Evolutionary conservation across 345 rosid genomes (phyloP).

Genomic region (Arabidopsis arenosa): DNA sequence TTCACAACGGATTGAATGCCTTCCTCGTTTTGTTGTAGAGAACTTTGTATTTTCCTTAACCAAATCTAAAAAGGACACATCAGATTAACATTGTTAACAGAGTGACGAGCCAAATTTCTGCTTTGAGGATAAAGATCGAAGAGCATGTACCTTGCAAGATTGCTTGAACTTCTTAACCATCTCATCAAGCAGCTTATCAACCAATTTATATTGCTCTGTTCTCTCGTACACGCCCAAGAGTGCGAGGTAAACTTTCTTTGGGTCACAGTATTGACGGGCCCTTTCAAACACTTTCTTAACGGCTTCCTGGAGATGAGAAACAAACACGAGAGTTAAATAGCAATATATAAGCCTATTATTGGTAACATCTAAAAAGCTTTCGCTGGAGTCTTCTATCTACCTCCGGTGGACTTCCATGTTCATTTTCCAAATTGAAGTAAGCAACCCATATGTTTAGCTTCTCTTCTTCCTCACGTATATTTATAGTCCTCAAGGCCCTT

Average conservation of each 20-base stretch:
- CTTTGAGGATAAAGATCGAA: slow-evolving; percentile 1
- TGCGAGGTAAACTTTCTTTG: slow-evolving; percentile 77
- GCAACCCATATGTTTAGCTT: slow-evolving; percentile 97
- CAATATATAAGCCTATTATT: slow-evolving; percentile 3
- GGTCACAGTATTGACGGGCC: slow-evolving; percentile 88
- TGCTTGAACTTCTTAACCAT: slow-evolving; percentile 88
- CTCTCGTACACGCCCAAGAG: slow-evolving; percentile 86
- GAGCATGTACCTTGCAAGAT: slow-evolving; percentile 79
- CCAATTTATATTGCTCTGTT: slow-evolving; percentile 78
- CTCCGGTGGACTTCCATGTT: slow-evolving; percentile 95
- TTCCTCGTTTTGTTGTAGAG: slow-evolving; percentile 61
- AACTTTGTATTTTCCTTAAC: slow-evolving; percentile 69
- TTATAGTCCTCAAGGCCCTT: slow-evolving; percentile 92
- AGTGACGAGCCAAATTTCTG: neutral
- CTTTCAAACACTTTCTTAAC: slow-evolving; percentile 80
- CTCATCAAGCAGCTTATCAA: slow-evolving; percentile 73
- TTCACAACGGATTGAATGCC: slow-evolving; percentile 69
- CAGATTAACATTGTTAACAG: neutral
- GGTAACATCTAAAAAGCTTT: slow-evolving; percentile 19
- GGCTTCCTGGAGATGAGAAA: slow-evolving; percentile 68
- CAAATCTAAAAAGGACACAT: slow-evolving; percentile 61
- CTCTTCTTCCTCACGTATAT: slow-evolving; percentile 88
- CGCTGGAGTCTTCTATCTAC: slow-evolving; percentile 45
- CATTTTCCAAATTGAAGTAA: slow-evolving; percentile 91
- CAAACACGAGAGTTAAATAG: slow-evolving; percentile 23